Evolutionary conservation across 768 basidiomycete species (phyloP).

Genomic region (Podaxis mareebaensis): DNA sequence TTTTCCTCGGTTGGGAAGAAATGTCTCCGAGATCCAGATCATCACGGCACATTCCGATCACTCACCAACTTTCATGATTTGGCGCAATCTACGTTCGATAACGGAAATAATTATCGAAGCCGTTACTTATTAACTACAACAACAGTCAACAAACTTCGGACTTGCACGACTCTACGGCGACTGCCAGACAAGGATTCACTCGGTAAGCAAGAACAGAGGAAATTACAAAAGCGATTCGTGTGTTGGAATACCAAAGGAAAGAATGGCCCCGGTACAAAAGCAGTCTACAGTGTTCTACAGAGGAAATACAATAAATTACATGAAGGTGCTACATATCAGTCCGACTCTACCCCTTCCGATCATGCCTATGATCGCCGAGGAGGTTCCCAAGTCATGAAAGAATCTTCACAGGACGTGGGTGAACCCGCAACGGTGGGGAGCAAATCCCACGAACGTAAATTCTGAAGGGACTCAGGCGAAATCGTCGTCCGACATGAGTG

Average conservation of each 20-base stretch:
- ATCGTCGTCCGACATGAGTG: constrained; percentile 18
- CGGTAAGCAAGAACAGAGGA: neutral
- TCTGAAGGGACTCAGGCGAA: constrained; percentile 20
- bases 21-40: constrained; percentile 15
- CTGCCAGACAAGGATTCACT: neutral
- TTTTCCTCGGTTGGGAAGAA: constrained; percentile 16
- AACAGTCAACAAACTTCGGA: neutral
- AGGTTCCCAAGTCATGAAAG: constrained; percentile 66
- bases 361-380: constrained; percentile 31
- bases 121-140: neutral
- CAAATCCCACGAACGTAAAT: constrained; percentile 33
- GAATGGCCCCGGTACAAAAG: neutral
- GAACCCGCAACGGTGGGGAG: constrained; percentile 26
- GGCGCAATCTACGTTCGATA: neutral
- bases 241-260: neutral
- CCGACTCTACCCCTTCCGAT: neutral
- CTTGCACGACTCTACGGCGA: neutral
- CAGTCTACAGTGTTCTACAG: constrained; percentile 10
- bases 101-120: constrained; percentile 9
- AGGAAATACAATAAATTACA: constrained; percentile 16
- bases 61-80: neutral
- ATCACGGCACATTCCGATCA: constrained; percentile 13
- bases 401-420: constrained; percentile 48
- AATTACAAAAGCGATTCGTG: neutral
- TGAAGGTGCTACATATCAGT: neutral